Evolutionary conservation across 352 stramenopile species (phyloP), one percentile per base, ranked within the genome.

Genomic region (Thraustotheca clavata): DNA sequence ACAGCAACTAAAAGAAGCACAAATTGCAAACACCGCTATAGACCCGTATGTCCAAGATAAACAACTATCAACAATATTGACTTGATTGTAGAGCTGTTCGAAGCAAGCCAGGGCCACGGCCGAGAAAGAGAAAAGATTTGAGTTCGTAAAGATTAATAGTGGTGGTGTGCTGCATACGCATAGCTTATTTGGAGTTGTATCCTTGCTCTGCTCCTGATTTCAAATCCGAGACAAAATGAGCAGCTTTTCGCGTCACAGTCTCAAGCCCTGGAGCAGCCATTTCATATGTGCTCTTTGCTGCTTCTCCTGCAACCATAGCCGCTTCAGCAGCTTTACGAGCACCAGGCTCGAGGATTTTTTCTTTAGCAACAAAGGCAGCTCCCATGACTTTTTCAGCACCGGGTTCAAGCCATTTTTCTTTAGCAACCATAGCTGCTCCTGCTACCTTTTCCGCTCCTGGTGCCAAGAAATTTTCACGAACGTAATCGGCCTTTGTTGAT

Each of bases 381-480:
- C 43, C 43, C 14, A 52, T 11, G 2, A 52, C 9, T 18, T 52
- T 52, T 31, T 52, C 43, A 31, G 43, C 43, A 31, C 43, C 43
- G n/a, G 43, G 43, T 31, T 52, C 43, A 18, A 52, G 43, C 43
- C 26, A 57, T 22, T 57, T 57, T 40, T 57, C 48, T 18, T 57
- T 57, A 18, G 20, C 26, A 9, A 36, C 20, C 6, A 57, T 1
- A 16, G 48, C 48, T 3, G 48, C 48, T 6, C 35, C 57, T 20
- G 39, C 57, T 1, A 65, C 38, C 41, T 65, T 65, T 54, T 65
- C 57, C 11, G 55, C 55, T 16, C 55, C 55, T n/a, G 55, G 57
- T 16, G 43, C 43, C 2, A 52, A 31, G n/a, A 35, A 52, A 9
- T 9, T 52, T 52, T 52, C 43, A 31, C 43, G 43, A 11, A 52